Percentiles rank a stretch among this genome's conserved stretches.
phyloP scores from a whole-genome alignment of 495 filamentous ascomycete species.

The Acidomyces sp. region DNA sequence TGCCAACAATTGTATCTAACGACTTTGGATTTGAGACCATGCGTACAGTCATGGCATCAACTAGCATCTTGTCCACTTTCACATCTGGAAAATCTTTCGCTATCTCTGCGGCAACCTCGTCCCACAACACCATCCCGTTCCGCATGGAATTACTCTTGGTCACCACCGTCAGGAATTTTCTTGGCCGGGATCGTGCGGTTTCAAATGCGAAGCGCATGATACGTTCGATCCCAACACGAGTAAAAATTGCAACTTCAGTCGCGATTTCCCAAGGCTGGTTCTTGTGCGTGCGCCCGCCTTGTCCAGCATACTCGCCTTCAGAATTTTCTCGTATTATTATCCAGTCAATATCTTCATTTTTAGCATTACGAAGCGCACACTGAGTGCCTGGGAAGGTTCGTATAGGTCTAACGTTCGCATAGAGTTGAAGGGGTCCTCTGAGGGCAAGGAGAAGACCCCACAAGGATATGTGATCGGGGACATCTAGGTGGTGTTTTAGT shows the following conservation, averaged over 20 bases:
- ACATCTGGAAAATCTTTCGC: conserved; percentile 28
- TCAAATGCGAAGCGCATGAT: conserved; percentile 33
- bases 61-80: conserved; percentile 31
- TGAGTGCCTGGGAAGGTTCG: conserved; percentile 27
- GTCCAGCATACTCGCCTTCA: conserved; percentile 32
- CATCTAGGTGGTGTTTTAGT: no score
- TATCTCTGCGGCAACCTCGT: conserved; percentile 28
- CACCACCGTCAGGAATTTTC: conserved; percentile 33
- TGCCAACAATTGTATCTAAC: conserved; percentile 32
- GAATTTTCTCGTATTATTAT: conserved; percentile 32
- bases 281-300: conserved; percentile 28
- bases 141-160: conserved; percentile 32
- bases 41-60: conserved; percentile 33
- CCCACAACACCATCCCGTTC: conserved; percentile 34
- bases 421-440: conserved; percentile 29
- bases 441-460: conserved; percentile 32
- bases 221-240: conserved; percentile 27
- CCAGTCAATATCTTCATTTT: conserved; percentile 27
- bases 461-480: conserved; percentile 33
- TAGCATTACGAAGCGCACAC: conserved; percentile 20
- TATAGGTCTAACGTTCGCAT: conserved; percentile 31
- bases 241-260: conserved; percentile 32
- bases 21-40: conserved; percentile 29
- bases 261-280: conserved; percentile 22
- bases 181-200: conserved; percentile 23